Percentiles rank a stretch among this genome's conserved stretches.
phyloP scores from a whole-genome alignment of 2,329 filamentous ascomycete genomes.

The Exserohilum turcica region DNA sequence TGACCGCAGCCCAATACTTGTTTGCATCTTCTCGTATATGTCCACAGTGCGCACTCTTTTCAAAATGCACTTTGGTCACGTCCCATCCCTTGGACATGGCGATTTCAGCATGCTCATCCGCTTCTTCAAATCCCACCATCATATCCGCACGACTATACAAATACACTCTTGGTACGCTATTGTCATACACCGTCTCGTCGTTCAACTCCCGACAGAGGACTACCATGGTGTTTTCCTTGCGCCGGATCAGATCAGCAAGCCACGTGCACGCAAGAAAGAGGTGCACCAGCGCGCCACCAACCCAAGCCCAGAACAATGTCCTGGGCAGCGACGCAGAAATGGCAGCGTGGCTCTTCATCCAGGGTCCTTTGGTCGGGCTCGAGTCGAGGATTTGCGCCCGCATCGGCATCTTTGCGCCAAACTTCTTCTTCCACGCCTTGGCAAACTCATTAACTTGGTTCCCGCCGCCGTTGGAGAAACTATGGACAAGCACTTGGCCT shows the following conservation, averaged over 20 bases:
- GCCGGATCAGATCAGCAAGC: constrained; percentile 18
- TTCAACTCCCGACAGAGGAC: constrained; percentile 38
- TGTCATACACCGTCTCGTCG: constrained; percentile 34
- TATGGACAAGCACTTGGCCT: constrained; percentile 41
- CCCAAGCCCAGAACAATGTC: constrained; percentile 29
- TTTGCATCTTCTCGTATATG: constrained; percentile 63
- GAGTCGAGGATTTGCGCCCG: constrained; percentile 42
- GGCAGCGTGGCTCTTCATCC: constrained; percentile 39
- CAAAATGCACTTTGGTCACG: constrained; percentile 59
- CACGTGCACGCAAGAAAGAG: constrained; percentile 30
- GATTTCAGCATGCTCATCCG: constrained; percentile 59
- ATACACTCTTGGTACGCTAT: constrained; percentile 57
- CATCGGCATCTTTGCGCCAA: constrained; percentile 32
- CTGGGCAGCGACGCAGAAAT: constrained; percentile 36
- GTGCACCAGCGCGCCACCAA: constrained; percentile 37
- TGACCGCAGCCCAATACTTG: constrained; percentile 61
- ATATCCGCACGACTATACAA: constrained; percentile 64
- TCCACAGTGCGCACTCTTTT: constrained; percentile 64
- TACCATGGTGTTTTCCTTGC: constrained; percentile 36
- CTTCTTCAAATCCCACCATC: constrained; percentile 61
- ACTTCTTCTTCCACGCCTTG: constrained; percentile 34
- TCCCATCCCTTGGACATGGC: constrained; percentile 57
- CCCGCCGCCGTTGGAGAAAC: constrained; percentile 46
- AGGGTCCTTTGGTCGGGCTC: constrained; percentile 40
- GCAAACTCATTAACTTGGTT: constrained; percentile 42